A percentile compares a stretch with the other conserved stretches of the same genome.
These are phyloP conservation scores for Penstemon eatonii DNA, from an alignment of 257 asterid genomes.

Conservation along the genomic window DNA sequence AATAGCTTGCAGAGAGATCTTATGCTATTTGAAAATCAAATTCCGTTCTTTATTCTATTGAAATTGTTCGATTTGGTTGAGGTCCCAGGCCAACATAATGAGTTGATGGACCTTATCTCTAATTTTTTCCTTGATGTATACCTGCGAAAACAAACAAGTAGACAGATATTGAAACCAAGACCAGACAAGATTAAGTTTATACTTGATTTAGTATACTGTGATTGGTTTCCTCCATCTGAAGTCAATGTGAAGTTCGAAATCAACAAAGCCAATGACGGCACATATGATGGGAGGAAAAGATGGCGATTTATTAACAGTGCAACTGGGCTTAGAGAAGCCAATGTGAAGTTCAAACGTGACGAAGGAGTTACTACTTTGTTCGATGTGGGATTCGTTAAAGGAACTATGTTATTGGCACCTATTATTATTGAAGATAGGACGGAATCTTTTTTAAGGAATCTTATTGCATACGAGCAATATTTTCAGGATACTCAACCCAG, in stretches of 20 bases:
- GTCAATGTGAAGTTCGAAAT: no score
- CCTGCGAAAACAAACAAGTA: no score
- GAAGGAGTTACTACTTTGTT: not conserved
- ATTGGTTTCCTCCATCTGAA: constrained; percentile 22
- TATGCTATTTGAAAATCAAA: not conserved
- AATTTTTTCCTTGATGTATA: no score
- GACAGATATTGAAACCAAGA: no score
- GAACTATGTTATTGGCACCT: not conserved
- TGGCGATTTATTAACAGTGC: constrained; percentile 22
- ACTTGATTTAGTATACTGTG: no score
- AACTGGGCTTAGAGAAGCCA: constrained; percentile 28
- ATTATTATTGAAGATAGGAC: constrained; percentile 27
- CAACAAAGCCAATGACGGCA: no score
- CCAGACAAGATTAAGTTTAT: no score
- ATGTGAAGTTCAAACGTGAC: constrained; percentile 18
- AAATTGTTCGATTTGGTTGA: no score
- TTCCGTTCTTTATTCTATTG: constrained; percentile 1
- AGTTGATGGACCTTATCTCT: no score
- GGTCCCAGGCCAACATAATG: no score
- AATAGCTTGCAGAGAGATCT: no score
- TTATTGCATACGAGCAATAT: constrained; percentile 34
- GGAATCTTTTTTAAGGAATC: constrained; percentile 29
- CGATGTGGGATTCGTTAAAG: not conserved
- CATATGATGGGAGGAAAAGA: not conserved
- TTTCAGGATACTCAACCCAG: not conserved